Evolutionary conservation across 768 basidiomycete species (phyloP).

Genomic region (Favolaschia claudopus): DNA sequence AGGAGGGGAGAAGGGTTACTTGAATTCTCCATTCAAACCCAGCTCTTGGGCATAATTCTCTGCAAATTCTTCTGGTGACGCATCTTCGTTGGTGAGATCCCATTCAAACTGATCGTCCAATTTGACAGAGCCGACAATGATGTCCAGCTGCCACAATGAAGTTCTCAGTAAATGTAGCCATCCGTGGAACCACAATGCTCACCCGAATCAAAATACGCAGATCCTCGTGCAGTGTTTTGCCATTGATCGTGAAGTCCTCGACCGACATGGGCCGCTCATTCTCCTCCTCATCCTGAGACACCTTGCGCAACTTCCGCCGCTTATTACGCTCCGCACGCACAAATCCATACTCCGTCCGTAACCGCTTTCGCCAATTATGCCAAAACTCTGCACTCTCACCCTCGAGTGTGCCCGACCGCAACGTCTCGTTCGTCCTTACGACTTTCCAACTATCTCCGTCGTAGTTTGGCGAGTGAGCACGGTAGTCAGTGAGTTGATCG

Average conservation of each 20-base stretch:
- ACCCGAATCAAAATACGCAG: slow-evolving; percentile 94
- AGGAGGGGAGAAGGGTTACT: slow-evolving; percentile 72
- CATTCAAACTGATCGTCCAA: slow-evolving; percentile 98
- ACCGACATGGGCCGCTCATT: slow-evolving; percentile 59
- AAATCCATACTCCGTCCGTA: slow-evolving; percentile 45
- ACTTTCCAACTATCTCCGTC: slow-evolving; percentile 53
- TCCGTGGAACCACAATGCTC: slow-evolving; percentile 29
- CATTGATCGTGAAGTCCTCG: slow-evolving; percentile 72
- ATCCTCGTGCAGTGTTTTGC: slow-evolving; percentile 77
- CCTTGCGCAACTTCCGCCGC: slow-evolving; percentile 52
- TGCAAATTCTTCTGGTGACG: slow-evolving; percentile 93
- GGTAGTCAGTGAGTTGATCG: slow-evolving; percentile 86
- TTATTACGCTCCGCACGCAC: slow-evolving; percentile 39
- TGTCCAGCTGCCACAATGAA: slow-evolving; percentile 74
- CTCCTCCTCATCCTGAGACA: slow-evolving; percentile 35
- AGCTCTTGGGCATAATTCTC: slow-evolving; percentile 86
- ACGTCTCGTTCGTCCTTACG: slow-evolving; percentile 31
- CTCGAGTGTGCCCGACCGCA: slow-evolving; percentile 52
- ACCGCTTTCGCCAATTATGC: slow-evolving; percentile 73
- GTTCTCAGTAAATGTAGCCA: slow-evolving; percentile 12
- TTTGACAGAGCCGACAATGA: slow-evolving; percentile 92
- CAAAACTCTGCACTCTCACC: slow-evolving; percentile 67
- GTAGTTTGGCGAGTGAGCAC: slow-evolving; percentile 66
- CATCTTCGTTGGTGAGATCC: slow-evolving; percentile 84
- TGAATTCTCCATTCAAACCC: slow-evolving; percentile 92